phyloP scores from a whole-genome alignment of 2,329 filamentous ascomycete genomes.

The Pestalotiopsis sp. region DNA sequence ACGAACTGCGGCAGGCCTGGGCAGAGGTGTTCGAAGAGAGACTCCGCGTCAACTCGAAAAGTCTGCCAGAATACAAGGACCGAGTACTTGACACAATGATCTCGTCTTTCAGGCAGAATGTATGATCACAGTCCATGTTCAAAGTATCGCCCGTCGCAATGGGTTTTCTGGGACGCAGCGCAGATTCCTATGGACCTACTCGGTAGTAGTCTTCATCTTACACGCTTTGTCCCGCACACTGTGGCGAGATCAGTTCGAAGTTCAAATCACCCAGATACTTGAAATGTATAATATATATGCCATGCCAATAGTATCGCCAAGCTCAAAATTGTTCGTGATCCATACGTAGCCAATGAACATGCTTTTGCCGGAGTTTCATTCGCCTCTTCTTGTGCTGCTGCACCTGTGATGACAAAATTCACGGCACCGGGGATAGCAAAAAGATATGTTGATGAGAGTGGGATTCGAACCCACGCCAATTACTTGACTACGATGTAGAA shows the following conservation, averaged over 20 bases:
- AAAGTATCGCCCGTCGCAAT: background rate
- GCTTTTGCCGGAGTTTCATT: no score
- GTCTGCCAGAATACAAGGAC: background rate
- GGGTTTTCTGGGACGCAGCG: background rate
- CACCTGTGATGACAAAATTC: no score
- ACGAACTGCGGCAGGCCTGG: slow-evolving; percentile 11
- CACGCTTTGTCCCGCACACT: no score
- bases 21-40: slow-evolving; percentile 17
- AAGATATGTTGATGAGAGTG: background rate
- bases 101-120: background rate
- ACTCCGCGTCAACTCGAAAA: background rate
- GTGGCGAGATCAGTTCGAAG: no score
- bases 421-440: background rate
- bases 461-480: background rate
- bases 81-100: background rate
- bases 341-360: no score
- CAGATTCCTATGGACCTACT: no score
- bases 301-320: no score
- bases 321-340: no score
- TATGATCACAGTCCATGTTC: background rate
- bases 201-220: no score
- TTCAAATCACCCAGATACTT: no score
- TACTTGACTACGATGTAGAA: background rate
- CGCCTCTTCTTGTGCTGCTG: no score
- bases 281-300: no score